Percentiles rank a stretch among this genome's conserved stretches.
phyloP scores from a whole-genome alignment of 2,329 filamentous ascomycete species.

The Aspergillus phoenicis region DNA sequence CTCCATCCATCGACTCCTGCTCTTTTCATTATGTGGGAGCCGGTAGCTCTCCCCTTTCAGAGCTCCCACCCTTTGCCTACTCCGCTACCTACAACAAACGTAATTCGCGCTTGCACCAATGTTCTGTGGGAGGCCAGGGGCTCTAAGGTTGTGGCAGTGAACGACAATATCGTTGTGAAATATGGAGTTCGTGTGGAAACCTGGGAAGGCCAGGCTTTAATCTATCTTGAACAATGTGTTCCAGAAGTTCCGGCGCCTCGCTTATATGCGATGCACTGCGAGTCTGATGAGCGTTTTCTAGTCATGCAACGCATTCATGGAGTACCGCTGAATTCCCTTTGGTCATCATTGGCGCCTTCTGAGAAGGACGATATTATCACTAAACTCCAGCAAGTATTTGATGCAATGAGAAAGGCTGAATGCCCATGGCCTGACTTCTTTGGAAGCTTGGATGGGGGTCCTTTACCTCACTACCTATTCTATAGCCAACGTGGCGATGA shows the following conservation, averaged over 20 bases:
- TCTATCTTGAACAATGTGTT: slow-evolving; percentile 31
- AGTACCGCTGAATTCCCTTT: slow-evolving; percentile 25
- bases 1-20: background rate
- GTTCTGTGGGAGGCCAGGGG: slow-evolving; percentile 25
- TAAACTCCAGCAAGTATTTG: slow-evolving; percentile 28
- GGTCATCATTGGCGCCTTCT: slow-evolving; percentile 26
- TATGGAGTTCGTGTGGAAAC: slow-evolving; percentile 21
- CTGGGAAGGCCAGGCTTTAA: slow-evolving; percentile 15
- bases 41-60: slow-evolving; percentile 28
- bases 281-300: slow-evolving; percentile 26
- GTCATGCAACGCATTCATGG: slow-evolving; percentile 32
- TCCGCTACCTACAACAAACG: slow-evolving; percentile 28
- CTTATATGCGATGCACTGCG: slow-evolving; percentile 34
- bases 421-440: slow-evolving; percentile 32
- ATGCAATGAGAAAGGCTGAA: slow-evolving; percentile 23
- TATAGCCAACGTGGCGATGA: slow-evolving; percentile 20
- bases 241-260: slow-evolving; percentile 31
- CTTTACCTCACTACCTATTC: slow-evolving; percentile 31
- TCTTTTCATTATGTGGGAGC: slow-evolving; percentile 28
- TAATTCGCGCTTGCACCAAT: slow-evolving; percentile 31
- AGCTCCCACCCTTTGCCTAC: slow-evolving; percentile 21
- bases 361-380: slow-evolving; percentile 32
- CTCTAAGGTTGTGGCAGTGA: slow-evolving; percentile 29
- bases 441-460: slow-evolving; percentile 27
- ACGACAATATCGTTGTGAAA: slow-evolving; percentile 32